Evolutionary conservation across 2,329 filamentous ascomycete species (phyloP).

Genomic region (Fusarium metavorans): DNA sequence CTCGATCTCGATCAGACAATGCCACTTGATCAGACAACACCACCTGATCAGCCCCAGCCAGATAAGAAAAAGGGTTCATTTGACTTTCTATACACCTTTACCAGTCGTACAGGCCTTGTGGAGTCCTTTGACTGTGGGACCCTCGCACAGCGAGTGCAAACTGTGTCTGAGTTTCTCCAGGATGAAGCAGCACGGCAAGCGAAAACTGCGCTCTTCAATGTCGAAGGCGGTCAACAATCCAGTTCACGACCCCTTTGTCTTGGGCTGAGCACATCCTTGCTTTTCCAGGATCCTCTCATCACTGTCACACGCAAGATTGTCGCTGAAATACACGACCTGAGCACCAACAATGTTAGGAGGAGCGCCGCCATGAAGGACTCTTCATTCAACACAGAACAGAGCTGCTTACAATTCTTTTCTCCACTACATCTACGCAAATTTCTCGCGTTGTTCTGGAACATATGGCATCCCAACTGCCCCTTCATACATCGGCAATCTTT

Average conservation of each 20-base stretch:
- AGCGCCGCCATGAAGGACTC: background rate
- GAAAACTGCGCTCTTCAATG: background rate
- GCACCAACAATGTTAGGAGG: background rate
- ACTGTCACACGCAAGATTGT: background rate
- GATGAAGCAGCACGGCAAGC: background rate
- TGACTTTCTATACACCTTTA: background rate
- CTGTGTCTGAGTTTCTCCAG: background rate
- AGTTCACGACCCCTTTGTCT: background rate
- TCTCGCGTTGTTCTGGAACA: background rate
- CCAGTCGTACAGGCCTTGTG: background rate
- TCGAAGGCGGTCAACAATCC: background rate
- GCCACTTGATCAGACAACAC: background rate
- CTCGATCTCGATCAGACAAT: background rate
- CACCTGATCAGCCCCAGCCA: background rate
- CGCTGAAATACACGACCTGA: background rate
- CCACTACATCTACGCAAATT: background rate
- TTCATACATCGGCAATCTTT: background rate
- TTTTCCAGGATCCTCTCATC: background rate
- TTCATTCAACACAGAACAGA: background rate
- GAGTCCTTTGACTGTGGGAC: background rate
- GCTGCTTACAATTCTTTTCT: background rate
- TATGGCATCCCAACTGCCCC: background rate
- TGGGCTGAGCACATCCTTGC: background rate
- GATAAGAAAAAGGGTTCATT: background rate
- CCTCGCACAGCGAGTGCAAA: background rate